These are phyloP conservation scores for Sclerospora graminicola DNA, from an alignment of 352 stramenopile genomes.

Conservation along the genomic window DNA sequence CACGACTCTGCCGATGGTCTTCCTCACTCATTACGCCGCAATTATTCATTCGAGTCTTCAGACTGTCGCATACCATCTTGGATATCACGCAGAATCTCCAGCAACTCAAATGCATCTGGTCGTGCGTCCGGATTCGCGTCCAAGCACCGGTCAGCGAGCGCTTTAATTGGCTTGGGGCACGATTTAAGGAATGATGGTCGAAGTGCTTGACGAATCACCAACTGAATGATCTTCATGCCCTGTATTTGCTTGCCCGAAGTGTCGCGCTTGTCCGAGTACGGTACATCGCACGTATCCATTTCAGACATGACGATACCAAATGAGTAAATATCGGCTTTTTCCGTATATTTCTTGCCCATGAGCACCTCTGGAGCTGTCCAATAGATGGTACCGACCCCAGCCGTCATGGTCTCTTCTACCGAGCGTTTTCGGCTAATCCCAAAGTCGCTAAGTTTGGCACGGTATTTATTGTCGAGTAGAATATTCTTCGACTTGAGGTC, in stretches of 20 bases:
- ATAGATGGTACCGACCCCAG: conserved; percentile 74
- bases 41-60: conserved; percentile 9
- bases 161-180: conserved; percentile 39
- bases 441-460: conserved; percentile 63
- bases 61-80: conserved; percentile 24
- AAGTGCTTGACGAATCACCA: conserved; percentile 56
- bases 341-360: conserved; percentile 69
- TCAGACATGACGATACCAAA: conserved; percentile 82
- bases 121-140: conserved; percentile 52
- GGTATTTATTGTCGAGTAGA: conserved; percentile 28
- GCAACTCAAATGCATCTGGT: conserved; percentile 35
- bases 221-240: conserved; percentile 75
- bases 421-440: conserved; percentile 65
- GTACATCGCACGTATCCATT: conserved; percentile 65
- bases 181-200: conserved; percentile 42
- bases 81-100: conserved; percentile 18
- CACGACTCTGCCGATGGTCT: conserved; percentile 9
- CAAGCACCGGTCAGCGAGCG: conserved; percentile 54
- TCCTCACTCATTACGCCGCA: conserved; percentile 5
- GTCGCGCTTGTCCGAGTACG: conserved; percentile 71
- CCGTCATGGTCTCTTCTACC: conserved; percentile 68
- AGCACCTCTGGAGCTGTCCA: conserved; percentile 74
- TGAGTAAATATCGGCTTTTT: conserved; percentile 75
- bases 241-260: conserved; percentile 57
- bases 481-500: conserved; percentile 77